Conservation (phyloP, 2,329 filamentous ascomycete genomes). For the Botryosphaeria dothidea region DNA sequence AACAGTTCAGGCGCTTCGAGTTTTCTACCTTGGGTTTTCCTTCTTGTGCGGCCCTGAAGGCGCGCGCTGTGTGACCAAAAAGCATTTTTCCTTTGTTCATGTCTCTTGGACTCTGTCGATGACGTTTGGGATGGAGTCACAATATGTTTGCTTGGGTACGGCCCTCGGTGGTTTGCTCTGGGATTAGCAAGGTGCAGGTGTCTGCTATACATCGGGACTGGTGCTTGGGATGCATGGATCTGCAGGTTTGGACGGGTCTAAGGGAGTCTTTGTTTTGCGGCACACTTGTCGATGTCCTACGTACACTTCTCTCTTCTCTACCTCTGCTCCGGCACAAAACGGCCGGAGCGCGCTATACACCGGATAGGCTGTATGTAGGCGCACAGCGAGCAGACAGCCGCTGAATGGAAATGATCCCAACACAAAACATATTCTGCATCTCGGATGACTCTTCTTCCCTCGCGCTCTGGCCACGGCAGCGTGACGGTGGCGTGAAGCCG, state of each 20-base stretch:
- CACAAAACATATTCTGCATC: background rate
- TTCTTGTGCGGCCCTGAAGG: constrained; percentile 1
- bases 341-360: constrained; percentile 16
- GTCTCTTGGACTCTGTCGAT: background rate
- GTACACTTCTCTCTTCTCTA: constrained; percentile 8
- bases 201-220: constrained; percentile 14
- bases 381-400: background rate
- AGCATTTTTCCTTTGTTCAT: constrained; percentile 8
- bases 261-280: constrained; percentile 6
- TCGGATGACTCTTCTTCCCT: constrained; percentile 1
- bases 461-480: constrained; percentile 5
- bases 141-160: constrained; percentile 15
- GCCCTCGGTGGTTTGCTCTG: constrained; percentile 15
- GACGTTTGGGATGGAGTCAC: background rate
- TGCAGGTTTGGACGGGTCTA: background rate
- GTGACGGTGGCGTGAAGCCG: constrained; percentile 15
- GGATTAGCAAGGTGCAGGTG: constrained; percentile 19
- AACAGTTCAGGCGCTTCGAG: background rate
- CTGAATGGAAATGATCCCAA: constrained; percentile 7
- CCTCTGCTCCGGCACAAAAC: background rate
- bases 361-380: constrained; percentile 16
- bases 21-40: background rate
- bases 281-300: constrained; percentile 5
- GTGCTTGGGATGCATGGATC: constrained; percentile 17
- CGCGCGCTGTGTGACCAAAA: constrained; percentile 13